Evolutionary conservation across 106 monocot genomes (phyloP).

Genomic region (Dioscorea dumetorum): DNA sequence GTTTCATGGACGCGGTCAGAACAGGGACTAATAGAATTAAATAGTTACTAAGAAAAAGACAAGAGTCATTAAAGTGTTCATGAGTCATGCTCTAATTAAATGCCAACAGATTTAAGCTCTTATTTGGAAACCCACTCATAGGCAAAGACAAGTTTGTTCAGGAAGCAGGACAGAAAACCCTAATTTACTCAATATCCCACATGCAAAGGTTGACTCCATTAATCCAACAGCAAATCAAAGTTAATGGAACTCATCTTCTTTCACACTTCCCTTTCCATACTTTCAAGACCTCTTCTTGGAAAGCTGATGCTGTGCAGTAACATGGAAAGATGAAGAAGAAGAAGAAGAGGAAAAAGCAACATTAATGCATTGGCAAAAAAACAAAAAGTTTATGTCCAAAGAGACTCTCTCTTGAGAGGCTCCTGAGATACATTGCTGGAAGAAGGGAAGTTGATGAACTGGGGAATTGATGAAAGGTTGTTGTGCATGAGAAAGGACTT

Average conservation of each 20-base stretch:
- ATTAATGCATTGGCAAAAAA: neutral
- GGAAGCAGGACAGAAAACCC: conserved; percentile 3
- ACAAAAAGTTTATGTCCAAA: conserved; percentile 48
- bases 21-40: conserved; percentile 1
- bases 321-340: neutral
- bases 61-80: no score
- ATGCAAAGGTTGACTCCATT: conserved; percentile 4
- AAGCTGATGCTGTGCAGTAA: neutral
- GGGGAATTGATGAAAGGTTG: conserved; percentile 23
- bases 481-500: conserved; percentile 32
- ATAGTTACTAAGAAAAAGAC: no score
- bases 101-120: no score
- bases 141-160: neutral
- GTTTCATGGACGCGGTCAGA: no score
- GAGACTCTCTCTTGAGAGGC: conserved; percentile 66
- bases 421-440: conserved; percentile 40
- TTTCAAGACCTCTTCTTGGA: neutral
- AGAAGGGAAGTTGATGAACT: conserved; percentile 39
- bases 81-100: no score
- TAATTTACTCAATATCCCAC: conserved; percentile 4
- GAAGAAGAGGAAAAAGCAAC: neutral
- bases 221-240: neutral
- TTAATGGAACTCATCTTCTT: neutral
- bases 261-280: no score
- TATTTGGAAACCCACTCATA: neutral